A percentile compares a stretch with the other conserved stretches of the same genome.
These are phyloP conservation scores for Dictyostelium capitatum DNA, from an alignment of 78 protist species.

Conservation along the genomic window DNA sequence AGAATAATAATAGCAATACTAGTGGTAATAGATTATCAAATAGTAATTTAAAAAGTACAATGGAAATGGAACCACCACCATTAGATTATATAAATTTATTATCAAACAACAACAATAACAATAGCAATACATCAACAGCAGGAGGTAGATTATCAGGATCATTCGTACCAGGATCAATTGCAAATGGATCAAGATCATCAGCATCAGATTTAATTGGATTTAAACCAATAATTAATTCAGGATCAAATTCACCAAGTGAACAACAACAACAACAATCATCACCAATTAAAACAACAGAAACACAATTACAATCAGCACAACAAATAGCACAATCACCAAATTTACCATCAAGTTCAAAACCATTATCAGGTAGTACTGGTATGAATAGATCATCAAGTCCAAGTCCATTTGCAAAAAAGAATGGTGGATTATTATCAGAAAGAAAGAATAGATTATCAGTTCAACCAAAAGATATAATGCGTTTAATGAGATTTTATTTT, in stretches of 20 bases:
- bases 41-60: slow-evolving; percentile 28
- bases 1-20: slow-evolving; percentile 7
- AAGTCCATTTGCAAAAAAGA: slow-evolving; percentile 49
- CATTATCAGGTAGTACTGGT: slow-evolving; percentile 25
- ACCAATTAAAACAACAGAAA: background rate
- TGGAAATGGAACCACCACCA: slow-evolving; percentile 60
- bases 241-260: background rate
- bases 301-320: background rate
- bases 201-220: slow-evolving; percentile 6
- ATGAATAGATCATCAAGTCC: slow-evolving; percentile 57
- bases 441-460: slow-evolving; percentile 62
- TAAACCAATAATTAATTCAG: background rate
- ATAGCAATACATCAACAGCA: background rate
- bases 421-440: background rate
- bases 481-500: slow-evolving; percentile 71
- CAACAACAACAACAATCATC: slow-evolving; percentile 2
- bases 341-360: background rate
- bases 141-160: slow-evolving; percentile 16
- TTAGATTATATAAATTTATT: background rate
- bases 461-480: slow-evolving; percentile 58
- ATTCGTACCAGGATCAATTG: background rate
- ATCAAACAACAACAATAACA: background rate
- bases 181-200: slow-evolving; percentile 2
- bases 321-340: background rate
- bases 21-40: background rate